phyloP scores from a whole-genome alignment of 495 filamentous ascomycete species.

The Xanthoparmelia taractica region DNA sequence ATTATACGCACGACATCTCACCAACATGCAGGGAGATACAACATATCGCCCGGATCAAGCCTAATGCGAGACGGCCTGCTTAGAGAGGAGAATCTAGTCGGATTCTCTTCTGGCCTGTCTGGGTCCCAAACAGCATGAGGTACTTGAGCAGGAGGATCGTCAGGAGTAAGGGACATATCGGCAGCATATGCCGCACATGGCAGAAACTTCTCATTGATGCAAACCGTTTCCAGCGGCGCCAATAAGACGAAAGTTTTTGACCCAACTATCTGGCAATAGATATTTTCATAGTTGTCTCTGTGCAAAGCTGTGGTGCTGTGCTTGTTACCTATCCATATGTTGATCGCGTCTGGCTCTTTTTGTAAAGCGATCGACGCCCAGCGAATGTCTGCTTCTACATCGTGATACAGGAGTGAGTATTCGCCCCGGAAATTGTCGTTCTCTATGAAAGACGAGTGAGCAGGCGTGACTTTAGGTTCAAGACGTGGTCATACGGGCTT shows the following conservation, averaged over 20 bases:
- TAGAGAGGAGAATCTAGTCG: slow-evolving; percentile 48
- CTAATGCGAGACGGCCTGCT: slow-evolving; percentile 51
- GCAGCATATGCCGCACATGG: slow-evolving; percentile 43
- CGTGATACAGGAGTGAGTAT: slow-evolving; percentile 49
- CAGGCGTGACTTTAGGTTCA: background rate
- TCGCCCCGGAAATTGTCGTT: slow-evolving; percentile 70
- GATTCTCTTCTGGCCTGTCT: slow-evolving; percentile 40
- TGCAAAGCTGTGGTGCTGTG: slow-evolving; percentile 59
- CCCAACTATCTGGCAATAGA: slow-evolving; percentile 66
- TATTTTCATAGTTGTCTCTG: slow-evolving; percentile 74
- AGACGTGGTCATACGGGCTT: slow-evolving; percentile 36
- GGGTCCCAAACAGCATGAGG: slow-evolving; percentile 69
- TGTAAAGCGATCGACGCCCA: slow-evolving; percentile 61
- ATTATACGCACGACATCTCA: slow-evolving; percentile 30
- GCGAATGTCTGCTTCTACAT: slow-evolving; percentile 49
- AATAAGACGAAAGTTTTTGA: slow-evolving; percentile 63
- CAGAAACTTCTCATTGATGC: slow-evolving; percentile 53
- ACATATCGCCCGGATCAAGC: slow-evolving; percentile 62
- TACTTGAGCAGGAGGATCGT: slow-evolving; percentile 35
- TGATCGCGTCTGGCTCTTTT: slow-evolving; percentile 48
- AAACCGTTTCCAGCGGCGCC: slow-evolving; percentile 54
- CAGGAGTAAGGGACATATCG: slow-evolving; percentile 29
- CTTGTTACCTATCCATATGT: slow-evolving; percentile 71
- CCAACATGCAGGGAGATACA: slow-evolving; percentile 75
- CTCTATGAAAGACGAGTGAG: slow-evolving; percentile 35